Evolutionary conservation across 2,329 filamentous ascomycete genomes (phyloP).

Genomic region (Penicillium sp.): DNA sequence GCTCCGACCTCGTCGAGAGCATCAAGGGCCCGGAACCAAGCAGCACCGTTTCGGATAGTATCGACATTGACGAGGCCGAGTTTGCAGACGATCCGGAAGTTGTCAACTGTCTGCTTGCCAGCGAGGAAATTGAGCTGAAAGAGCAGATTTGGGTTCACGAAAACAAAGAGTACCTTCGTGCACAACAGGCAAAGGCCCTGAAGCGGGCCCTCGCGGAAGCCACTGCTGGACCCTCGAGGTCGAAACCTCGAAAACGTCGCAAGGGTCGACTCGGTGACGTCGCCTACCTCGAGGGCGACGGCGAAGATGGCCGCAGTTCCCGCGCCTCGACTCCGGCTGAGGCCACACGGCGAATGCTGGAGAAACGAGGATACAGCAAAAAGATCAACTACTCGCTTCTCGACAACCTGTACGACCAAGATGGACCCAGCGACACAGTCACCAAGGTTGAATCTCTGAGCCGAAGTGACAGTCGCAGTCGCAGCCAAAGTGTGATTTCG

Average conservation of each 20-base stretch:
- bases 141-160: conserved; percentile 91
- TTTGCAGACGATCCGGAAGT: conserved; percentile 90
- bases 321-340: conserved; percentile 64
- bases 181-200: conserved; percentile 77
- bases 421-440: conserved; percentile 23
- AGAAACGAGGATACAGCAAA: conserved; percentile 63
- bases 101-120: conserved; percentile 65
- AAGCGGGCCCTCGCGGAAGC: conserved; percentile 60
- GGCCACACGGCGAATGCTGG: conserved; percentile 62
- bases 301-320: conserved; percentile 59
- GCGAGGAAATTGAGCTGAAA: conserved; percentile 72
- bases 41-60: conserved; percentile 48
- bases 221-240: conserved; percentile 32
- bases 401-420: conserved; percentile 37
- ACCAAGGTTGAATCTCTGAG: conserved; percentile 25
- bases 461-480: conserved; percentile 29
- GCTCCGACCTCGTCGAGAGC: conserved; percentile 32
- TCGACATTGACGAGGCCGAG: conserved; percentile 68
- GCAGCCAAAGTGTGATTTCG: conserved; percentile 27
- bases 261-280: conserved; percentile 44
- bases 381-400: conserved; percentile 62
- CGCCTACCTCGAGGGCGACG: conserved; percentile 41
- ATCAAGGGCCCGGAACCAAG: conserved; percentile 11
- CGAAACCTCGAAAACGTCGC: conserved; percentile 47
- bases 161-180: conserved; percentile 88